Conservation (phyloP, 139 green algal genomes). For the Auxenochlorella pyrenoidosa region DNA sequence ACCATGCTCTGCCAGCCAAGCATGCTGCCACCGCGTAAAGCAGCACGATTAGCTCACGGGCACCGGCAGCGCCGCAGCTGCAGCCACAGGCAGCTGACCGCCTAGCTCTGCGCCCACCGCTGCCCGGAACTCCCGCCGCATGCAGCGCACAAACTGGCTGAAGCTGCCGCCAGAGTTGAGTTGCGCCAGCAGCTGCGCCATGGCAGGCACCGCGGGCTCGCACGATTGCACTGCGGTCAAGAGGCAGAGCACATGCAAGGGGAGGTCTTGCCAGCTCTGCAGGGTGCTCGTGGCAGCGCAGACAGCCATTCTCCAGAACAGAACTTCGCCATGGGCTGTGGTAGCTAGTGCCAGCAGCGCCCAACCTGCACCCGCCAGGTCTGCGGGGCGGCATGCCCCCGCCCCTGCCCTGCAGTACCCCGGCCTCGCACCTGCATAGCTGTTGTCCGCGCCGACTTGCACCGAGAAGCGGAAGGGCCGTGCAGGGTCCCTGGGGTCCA, state of each 20-base stretch:
- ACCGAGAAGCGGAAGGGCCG: conserved; percentile 30
- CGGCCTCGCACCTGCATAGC: conserved; percentile 10
- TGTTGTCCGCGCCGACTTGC: conserved; percentile 22
- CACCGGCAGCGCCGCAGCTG: not conserved
- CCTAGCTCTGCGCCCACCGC: conserved; percentile 1
- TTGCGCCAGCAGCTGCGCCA: conserved; percentile 17
- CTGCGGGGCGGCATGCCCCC: too few species aligned
- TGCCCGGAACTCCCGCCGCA: conserved; percentile 32
- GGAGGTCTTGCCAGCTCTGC: not conserved
- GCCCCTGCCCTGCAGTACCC: not conserved
- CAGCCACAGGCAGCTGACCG: not conserved
- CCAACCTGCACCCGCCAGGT: too few species aligned
- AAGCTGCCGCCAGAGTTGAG: conserved; percentile 35
- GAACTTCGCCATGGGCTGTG: too few species aligned
- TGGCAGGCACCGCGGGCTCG: not conserved
- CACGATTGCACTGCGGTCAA: conserved; percentile 23
- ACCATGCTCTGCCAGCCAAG: too few species aligned
- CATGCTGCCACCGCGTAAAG: not conserved
- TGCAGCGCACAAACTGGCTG: conserved; percentile 36
- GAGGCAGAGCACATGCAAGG: not conserved
- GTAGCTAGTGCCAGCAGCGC: too few species aligned
- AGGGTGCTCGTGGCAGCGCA: too few species aligned
- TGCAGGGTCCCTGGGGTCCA: conserved; percentile 14
- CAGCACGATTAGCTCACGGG: not conserved
- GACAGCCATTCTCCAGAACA: too few species aligned